Base-by-base conservation (phyloP, 768 basidiomycete genomes). In the Gloeostereum incarnatum region DNA sequence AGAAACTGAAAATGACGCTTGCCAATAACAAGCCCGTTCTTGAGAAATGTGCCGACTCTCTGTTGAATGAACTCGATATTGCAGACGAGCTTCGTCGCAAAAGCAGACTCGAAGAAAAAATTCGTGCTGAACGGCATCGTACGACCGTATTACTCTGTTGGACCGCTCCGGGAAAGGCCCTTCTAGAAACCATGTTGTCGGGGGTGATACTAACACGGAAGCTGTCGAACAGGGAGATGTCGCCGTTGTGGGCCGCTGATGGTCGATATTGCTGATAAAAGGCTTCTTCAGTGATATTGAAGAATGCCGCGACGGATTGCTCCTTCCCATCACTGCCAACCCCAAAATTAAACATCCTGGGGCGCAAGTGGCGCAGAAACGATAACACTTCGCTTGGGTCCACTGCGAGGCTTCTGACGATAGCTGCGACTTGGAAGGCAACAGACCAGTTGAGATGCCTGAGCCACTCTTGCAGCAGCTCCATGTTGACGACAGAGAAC, bases 61-160 rank as follows among this genome's bases (percentile, higher is more conserved):
- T 50, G 37, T 20, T 56, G 51, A 38, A 79, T 63, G 45, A 80
- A 81, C 73, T 4, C 71, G 71, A 50, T 68, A 71, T 30, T 68
- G 67, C 4, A 75, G 49, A 3, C 58, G 54, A 9, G 62, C 69
- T 48, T 83, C 80, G 36, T 83, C 79, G n/a, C 67, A 61, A 47
- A 81, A 78, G 40, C 62, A 60, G 40, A 82, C 78, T 7, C 79
- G 72, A 17, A 82, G 47, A 47, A 84, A 84, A 19, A 61, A 66
- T 43, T 72, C 63, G 14, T 73, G 68, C 38, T 71, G 53, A 19
- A 50, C 40, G 0, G 59, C 32, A 32, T 59, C 52, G 47, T 75
- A 80, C 5, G 56, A 55, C 14, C 79, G 70, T 27, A 82, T 66
- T 24, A 81, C 65, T 3, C 75, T 59, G 44, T 82, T 84, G 0